These are phyloP conservation scores for Shiraia bambusicola DNA, from an alignment of 2,329 filamentous ascomycete genomes.

Conservation along the genomic window DNA sequence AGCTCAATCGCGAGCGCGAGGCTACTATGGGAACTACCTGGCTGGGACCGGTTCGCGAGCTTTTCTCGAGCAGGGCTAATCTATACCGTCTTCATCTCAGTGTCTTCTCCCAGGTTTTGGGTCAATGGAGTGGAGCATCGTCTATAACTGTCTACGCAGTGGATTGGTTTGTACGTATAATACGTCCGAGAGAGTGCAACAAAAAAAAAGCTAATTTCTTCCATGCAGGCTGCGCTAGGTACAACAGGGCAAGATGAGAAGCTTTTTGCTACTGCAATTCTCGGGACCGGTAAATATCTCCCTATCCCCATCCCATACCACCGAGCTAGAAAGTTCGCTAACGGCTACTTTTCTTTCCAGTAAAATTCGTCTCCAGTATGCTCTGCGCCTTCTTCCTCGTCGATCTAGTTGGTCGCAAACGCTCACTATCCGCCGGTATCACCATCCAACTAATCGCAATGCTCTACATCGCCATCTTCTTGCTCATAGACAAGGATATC, in stretches of 20 bases:
- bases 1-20: slow-evolving; percentile 71
- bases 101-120: slow-evolving; percentile 68
- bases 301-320: too few relatives aligned
- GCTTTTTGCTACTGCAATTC: slow-evolving; percentile 72
- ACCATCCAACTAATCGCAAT: slow-evolving; percentile 53
- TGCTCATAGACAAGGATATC: slow-evolving; percentile 61
- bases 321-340: too few relatives aligned
- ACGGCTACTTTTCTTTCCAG: background rate
- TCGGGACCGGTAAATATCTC: slow-evolving; percentile 70
- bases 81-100: slow-evolving; percentile 72
- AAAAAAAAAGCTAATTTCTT: too few relatives aligned
- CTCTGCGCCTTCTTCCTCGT: slow-evolving; percentile 76
- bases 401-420: slow-evolving; percentile 74
- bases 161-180: slow-evolving; percentile 53
- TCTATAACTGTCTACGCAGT: slow-evolving; percentile 73
- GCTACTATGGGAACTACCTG: slow-evolving; percentile 67
- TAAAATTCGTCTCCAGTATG: slow-evolving; percentile 66
- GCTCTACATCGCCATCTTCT: slow-evolving; percentile 57
- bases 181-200: too few relatives aligned
- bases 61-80: slow-evolving; percentile 68
- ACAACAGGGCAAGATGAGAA: slow-evolving; percentile 67
- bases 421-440: slow-evolving; percentile 53
- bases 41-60: slow-evolving; percentile 66
- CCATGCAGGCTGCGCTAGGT: slow-evolving; percentile 45
- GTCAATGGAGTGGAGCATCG: slow-evolving; percentile 72